Base-by-base conservation (phyloP, 2,329 filamentous ascomycete genomes). In the Penicillium sclerotiorum region DNA sequence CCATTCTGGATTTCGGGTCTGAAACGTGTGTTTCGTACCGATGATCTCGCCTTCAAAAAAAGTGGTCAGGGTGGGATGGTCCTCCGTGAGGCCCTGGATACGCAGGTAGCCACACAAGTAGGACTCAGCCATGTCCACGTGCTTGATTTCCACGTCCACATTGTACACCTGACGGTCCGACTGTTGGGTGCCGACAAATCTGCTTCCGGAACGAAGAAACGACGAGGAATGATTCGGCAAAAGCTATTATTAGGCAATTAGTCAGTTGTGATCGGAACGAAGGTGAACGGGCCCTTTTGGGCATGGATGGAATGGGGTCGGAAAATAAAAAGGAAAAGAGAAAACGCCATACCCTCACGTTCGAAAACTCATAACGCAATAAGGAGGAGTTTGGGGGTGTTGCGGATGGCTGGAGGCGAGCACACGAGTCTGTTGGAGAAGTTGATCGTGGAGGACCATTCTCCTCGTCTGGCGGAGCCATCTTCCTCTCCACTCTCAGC, bases 31-130 rank as follows among this genome's bases (percentile, higher is more conserved):
- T 68, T 95, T 95, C 49, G 86, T 87, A 41, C 94, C 94, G 58
- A 99, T 96, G 47, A 99, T 95, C 73, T 99, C 94, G 69, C 93
- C 92, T 73, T 97, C 93, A 64, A 99, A 99, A 70, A 95, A 99
- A 1, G 94, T 99, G 8, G 93, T 97, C 43, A 99, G 79, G n/a
- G 92, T 96, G 11, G 93, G 93, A 69, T 97, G 93, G 72, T 96
- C 92, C 67, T 95, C 88, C 0, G 94, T 97, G 13, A 99, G 79
- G 45, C 92, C 93, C 86, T 96, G 89, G 59, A 99, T 99, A 60
- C 89, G 88, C 57, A 99, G 78, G 71, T 96, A 97, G 41, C 94
- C 94, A 67, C 93, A 97, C 6, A 99, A 79, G 63, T 93, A 96
- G 5, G 92, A 96, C 69, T 97, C 90, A 47, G 86, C 83, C 81